phyloP scores from a whole-genome alignment of 2,329 filamentous ascomycete genomes.

The Cadophora gregata region DNA sequence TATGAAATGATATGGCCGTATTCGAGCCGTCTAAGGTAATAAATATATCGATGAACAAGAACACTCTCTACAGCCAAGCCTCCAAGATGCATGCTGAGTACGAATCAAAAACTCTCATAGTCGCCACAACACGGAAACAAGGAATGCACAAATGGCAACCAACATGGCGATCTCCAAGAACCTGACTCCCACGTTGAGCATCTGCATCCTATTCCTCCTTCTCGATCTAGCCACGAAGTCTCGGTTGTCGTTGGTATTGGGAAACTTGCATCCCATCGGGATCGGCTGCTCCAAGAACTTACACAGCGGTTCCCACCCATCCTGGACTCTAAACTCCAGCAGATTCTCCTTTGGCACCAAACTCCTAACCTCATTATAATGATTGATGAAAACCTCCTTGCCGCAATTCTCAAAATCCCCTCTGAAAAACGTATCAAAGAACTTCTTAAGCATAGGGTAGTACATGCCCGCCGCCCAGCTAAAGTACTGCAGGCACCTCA shows the following conservation, averaged over 20 bases:
- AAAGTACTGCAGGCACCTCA: constrained; percentile 58
- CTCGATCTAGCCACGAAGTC: constrained; percentile 54
- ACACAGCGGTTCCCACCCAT: constrained; percentile 54
- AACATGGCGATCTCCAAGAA: constrained; percentile 19
- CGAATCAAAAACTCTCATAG: constrained; percentile 13
- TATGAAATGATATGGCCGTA: not conserved
- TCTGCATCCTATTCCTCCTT: constrained; percentile 53
- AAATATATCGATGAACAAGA: constrained; percentile 1
- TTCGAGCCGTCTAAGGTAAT: not conserved
- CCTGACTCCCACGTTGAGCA: constrained; percentile 50
- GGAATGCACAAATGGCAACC: constrained; percentile 19
- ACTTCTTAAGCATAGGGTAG: constrained; percentile 72
- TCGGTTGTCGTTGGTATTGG: constrained; percentile 54
- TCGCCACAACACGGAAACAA: constrained; percentile 20
- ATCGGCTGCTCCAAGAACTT: constrained; percentile 48
- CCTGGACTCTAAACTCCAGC: constrained; percentile 50
- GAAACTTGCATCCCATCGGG: constrained; percentile 45
- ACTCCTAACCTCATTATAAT: constrained; percentile 58
- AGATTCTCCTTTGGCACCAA: constrained; percentile 51
- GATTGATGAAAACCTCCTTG: constrained; percentile 65
- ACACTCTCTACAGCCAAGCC: not conserved
- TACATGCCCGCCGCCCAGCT: constrained; percentile 72
- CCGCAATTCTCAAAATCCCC: constrained; percentile 70
- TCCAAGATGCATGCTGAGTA: not conserved
- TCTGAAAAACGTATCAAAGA: constrained; percentile 72